Evolutionary conservation across 208 protist species (phyloP).

Genomic region (Leishmania turanica): DNA sequence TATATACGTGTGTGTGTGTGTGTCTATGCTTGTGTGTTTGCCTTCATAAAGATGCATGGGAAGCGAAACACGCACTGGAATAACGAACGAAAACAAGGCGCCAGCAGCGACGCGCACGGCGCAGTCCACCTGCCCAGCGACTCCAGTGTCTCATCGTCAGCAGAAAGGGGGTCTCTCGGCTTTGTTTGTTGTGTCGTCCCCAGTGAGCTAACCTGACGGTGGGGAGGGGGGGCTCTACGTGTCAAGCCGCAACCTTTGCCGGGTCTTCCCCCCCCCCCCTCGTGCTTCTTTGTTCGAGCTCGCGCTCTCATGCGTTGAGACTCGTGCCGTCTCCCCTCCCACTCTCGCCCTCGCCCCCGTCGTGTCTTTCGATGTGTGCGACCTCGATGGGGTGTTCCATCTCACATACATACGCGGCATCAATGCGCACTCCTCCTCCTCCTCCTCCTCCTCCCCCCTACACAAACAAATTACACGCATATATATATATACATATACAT

Average conservation of each 20-base stretch:
- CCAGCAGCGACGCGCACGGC: neutral
- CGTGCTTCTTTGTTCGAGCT: neutral
- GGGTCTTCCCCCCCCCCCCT: neutral
- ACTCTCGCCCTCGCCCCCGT: neutral
- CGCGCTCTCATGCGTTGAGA: neutral
- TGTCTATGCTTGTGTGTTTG: neutral
- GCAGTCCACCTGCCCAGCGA: neutral
- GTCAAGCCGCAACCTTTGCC: neutral
- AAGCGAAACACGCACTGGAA: neutral
- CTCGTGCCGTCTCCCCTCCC: neutral
- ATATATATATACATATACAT: neutral
- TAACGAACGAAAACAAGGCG: neutral
- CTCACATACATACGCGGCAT: neutral
- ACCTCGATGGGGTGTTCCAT: neutral
- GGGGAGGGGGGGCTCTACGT: too few relatives aligned
- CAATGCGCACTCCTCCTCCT: neutral
- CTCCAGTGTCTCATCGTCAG: neutral
- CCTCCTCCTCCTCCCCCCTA: too few relatives aligned
- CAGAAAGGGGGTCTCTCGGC: neutral
- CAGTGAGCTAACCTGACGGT: neutral
- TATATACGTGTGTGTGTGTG: neutral
- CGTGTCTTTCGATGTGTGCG: neutral
- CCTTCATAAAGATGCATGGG: neutral
- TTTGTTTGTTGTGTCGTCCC: too few relatives aligned
- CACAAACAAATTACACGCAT: neutral